Evolutionary conservation across 495 filamentous ascomycete species (phyloP), one percentile per base, ranked within the genome.

Genomic region (Terfezia boudieri): DNA sequence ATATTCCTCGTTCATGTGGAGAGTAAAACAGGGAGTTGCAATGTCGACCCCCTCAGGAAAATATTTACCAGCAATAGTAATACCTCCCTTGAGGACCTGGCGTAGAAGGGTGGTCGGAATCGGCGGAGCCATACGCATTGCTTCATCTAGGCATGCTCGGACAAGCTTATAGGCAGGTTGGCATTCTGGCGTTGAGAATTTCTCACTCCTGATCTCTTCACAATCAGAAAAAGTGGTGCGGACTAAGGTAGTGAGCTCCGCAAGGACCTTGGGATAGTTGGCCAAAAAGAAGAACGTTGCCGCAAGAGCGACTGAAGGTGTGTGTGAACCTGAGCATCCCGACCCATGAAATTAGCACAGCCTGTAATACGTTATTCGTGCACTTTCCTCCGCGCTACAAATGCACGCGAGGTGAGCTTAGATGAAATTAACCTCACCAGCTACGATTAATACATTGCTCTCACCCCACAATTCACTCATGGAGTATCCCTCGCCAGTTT

Each of bases 381-480:
- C 46, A 16, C 51, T 5, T 23, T 16, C 46, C 51, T 37, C 14
- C 26, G 4, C 7, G 6, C 20, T 4, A 48, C 14, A 48, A n/a
- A n/a, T 6, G 43, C 43, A 48, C 1, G 43, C 43, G 43, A 46
- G 11, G 16, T 46, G 37, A 38, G 7, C 22, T 51, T 49, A 35
- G 55, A 55, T 46, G 51, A 6, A 17, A 14, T n/a, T 2, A 49
- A 16, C 5, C 23, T 41, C 16, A 56, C 55, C 63, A 22, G 69
- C 71, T 55, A 71, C 68, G 66, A 72, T 71, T 4, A 84, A 71
- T 0, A 86, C 67, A 61, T 82, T 81, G 5, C 77, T 76, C 64
- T 85, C 82, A 36, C 74, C 76, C 78, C 78, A 82, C 4, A 85
- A 71, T 58, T 87, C 82, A 2, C 74, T 71, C 10, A 71, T 79